Evolutionary conservation across 116 monocot genomes (phyloP).

Genomic region (Cymodocea nodosa): DNA sequence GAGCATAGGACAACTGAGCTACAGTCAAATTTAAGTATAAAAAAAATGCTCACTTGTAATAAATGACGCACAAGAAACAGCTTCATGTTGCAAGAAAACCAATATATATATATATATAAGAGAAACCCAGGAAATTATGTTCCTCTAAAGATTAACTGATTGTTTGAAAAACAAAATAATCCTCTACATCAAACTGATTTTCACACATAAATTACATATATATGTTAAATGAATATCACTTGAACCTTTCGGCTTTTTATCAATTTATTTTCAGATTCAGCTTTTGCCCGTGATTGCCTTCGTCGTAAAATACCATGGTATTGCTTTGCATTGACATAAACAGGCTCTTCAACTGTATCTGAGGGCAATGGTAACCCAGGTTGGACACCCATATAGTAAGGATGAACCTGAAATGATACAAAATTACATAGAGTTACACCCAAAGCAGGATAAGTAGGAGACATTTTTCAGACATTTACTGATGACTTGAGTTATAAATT

Average conservation of each 20-base stretch:
- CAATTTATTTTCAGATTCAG: slow-evolving; percentile 77
- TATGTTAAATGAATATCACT: too few relatives aligned
- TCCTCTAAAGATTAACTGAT: too few relatives aligned
- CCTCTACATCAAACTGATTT: too few relatives aligned
- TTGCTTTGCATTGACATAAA: slow-evolving; percentile 73
- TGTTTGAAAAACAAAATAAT: too few relatives aligned
- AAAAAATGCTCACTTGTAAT: too few relatives aligned
- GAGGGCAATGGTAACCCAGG: slow-evolving; percentile 44
- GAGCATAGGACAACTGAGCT: too few relatives aligned
- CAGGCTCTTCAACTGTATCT: slow-evolving; percentile 59
- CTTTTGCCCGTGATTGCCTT: slow-evolving; percentile 79
- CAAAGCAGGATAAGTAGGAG: not conserved
- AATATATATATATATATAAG: too few relatives aligned
- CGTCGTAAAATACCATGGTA: slow-evolving; percentile 70
- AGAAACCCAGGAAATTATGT: too few relatives aligned
- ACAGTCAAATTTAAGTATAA: too few relatives aligned
- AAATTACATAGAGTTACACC: not conserved
- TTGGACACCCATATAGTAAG: slow-evolving; percentile 41
- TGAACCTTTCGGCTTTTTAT: slow-evolving; percentile 61
- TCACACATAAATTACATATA: too few relatives aligned
- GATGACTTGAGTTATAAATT: not conserved
- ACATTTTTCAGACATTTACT: not conserved
- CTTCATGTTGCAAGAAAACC: too few relatives aligned
- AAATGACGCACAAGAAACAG: too few relatives aligned
- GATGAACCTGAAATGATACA: slow-evolving; percentile 29